Base-by-base conservation (phyloP, 306 rosid species). In the Cucurbita argyrosperma region DNA sequence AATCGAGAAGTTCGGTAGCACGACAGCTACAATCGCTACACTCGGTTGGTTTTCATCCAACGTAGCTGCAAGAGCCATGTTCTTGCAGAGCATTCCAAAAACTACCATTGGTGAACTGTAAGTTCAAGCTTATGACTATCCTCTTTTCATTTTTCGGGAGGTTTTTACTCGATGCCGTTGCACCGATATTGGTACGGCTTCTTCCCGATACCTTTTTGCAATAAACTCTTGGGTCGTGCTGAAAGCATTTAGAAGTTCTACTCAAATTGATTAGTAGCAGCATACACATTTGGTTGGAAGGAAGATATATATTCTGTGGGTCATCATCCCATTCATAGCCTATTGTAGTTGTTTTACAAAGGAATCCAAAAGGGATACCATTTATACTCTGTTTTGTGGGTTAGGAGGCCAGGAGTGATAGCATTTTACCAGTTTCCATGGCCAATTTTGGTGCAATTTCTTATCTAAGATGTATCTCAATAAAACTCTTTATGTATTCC, bases 1-100 rank as follows among this genome's bases (percentile, higher is more conserved):
- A 79, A 89, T 95, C 30, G 96, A 91, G 84, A 95, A 95, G 82
- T 82, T 88, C 21, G 97, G 97, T 82, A 87, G 99, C 76, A 89
- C 82, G 58, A 95, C 99, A 1, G 92, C 99, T 21, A 95, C 99
- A 3, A 84, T 95, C 8, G 99, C 97, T 12, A 82, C 78, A 30
- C 75, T 95, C 69, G 99, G 99, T 74, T 82, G 74, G 6, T 95
- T 87, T 79, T 84, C 91, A 10, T 83, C 96, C 0, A 88, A 91
- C 58, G 59, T 85, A 18, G 43, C 81, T 13, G 76, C 80, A 13
- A 88, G 96, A 83, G 83, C 90, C 23, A 72, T 57, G 75, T 95
- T 95, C 78, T 88, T 95, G 89, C 88, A 89, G 88, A 71, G 87
- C 77, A 87, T 95, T 80, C 91, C 97, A 26, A 77, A 80, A 52